These are phyloP conservation scores for Colletotrichum sp. DNA, from an alignment of 2,329 filamentous ascomycete species.

Conservation along the genomic window DNA sequence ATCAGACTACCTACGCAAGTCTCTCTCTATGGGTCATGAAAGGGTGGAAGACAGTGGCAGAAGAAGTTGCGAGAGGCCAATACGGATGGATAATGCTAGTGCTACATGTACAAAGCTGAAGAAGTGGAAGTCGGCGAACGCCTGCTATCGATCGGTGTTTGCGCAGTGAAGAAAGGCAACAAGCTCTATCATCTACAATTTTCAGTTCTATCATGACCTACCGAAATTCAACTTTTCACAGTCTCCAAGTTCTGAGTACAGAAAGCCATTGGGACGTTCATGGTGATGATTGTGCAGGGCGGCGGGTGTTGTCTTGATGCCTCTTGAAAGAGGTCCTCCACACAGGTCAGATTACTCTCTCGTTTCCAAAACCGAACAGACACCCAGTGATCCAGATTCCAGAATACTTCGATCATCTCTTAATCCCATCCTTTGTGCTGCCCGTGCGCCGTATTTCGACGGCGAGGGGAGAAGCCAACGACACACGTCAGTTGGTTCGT, in stretches of 20 bases:
- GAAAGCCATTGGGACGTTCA: background rate
- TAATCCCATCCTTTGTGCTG: background rate
- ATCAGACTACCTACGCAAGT: background rate
- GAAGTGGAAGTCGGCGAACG: too few relatives aligned
- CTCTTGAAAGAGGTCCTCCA: background rate
- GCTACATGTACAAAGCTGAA: too few relatives aligned
- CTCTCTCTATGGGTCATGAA: too few relatives aligned
- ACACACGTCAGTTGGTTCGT: background rate
- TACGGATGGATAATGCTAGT: too few relatives aligned
- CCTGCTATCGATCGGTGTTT: too few relatives aligned
- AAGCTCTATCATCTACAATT: too few relatives aligned
- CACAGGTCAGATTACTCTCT: background rate
- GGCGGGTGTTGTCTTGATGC: background rate
- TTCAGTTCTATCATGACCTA: too few relatives aligned
- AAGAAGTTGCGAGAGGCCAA: too few relatives aligned
- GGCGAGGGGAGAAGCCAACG: background rate
- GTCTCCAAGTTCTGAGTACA: background rate
- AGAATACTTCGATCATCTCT: background rate
- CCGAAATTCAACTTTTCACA: background rate
- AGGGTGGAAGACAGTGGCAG: too few relatives aligned
- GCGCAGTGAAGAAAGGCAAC: too few relatives aligned
- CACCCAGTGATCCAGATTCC: background rate
- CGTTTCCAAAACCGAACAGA: background rate
- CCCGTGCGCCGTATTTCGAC: background rate
- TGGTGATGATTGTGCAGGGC: accelerated